Percentiles rank a stretch among this genome's conserved stretches.
These are phyloP conservation scores for Ustilago curta DNA, from an alignment of 1,284 basidiomycete species.

Conservation along the genomic window DNA sequence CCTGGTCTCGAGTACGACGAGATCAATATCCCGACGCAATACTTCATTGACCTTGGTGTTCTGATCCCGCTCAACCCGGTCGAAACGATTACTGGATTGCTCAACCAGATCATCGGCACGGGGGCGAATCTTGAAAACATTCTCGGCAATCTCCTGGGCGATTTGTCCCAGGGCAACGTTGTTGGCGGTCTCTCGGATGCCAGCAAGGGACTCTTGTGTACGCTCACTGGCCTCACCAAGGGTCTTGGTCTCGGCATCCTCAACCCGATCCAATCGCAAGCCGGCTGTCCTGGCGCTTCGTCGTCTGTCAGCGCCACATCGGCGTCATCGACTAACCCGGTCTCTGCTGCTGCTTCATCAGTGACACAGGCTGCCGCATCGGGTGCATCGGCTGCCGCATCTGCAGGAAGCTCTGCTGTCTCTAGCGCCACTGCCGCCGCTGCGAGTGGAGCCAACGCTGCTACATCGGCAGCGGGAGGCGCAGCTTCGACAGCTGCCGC, in stretches of 20 bases:
- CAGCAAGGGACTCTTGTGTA: conserved; percentile 15
- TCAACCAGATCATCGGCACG: background rate
- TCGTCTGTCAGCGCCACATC: conserved; percentile 13
- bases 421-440: background rate
- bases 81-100: conserved; percentile 12
- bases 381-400: background rate
- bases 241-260: conserved; percentile 19
- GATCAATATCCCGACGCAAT: conserved; percentile 44
- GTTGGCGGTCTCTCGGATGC: conserved; percentile 20
- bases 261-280: conserved; percentile 17
- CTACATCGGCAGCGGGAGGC: background rate
- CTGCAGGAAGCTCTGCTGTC: conserved; percentile 2
- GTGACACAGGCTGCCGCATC: background rate
- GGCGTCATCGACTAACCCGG: conserved; percentile 15
- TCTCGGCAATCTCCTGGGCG: conserved; percentile 8
- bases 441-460: background rate
- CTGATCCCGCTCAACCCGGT: conserved; percentile 27
- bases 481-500: background rate
- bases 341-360: conserved; percentile 10
- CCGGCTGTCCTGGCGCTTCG: conserved; percentile 25
- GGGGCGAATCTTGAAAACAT: conserved; percentile 15
- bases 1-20: conserved; percentile 54
- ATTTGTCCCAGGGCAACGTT: conserved; percentile 22
- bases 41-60: conserved; percentile 28
- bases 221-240: conserved; percentile 10